These are phyloP conservation scores for Colletotrichum trifolii DNA, from an alignment of 2,329 filamentous ascomycete genomes.

Conservation along the genomic window DNA sequence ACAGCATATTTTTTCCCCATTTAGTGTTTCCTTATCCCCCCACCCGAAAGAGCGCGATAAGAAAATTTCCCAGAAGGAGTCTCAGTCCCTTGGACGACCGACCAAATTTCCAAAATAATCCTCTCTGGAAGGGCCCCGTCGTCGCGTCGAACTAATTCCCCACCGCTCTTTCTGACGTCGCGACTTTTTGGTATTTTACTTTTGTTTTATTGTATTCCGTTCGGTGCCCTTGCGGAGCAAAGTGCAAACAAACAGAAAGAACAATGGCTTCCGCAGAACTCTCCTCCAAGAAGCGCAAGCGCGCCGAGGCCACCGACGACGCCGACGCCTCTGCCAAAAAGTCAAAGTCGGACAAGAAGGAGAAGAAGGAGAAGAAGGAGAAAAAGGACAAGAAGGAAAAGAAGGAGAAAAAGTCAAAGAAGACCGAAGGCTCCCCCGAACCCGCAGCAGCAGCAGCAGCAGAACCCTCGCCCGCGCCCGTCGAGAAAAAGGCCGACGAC, in stretches of 20 bases:
- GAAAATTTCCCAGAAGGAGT: conserved; percentile 9
- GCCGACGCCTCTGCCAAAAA: conserved; percentile 38
- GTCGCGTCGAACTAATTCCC: neutral
- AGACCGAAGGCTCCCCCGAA: neutral
- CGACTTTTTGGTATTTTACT: neutral
- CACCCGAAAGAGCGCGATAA: conserved; percentile 27
- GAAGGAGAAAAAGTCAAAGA: conserved; percentile 36
- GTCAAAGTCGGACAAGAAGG: conserved; percentile 41
- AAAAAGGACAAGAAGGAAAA: conserved; percentile 38
- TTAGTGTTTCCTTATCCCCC: conserved; percentile 24
- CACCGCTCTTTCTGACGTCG: neutral
- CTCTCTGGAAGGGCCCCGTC: neutral
- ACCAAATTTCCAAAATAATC: conserved; percentile 1
- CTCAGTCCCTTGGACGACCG: neutral
- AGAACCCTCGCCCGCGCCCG: neutral
- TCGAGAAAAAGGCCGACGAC: neutral
- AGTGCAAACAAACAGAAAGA: neutral
- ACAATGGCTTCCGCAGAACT: conserved; percentile 30
- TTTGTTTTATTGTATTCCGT: neutral
- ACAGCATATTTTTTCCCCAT: conserved; percentile 8
- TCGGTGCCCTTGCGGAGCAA: neutral
- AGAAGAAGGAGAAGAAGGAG: conserved; percentile 40
- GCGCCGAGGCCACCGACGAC: conserved; percentile 37
- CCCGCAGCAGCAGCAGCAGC: conserved; percentile 4
- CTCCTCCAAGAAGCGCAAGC: conserved; percentile 42